Evolutionary conservation across 2,329 filamentous ascomycete species (phyloP).

Genomic region (Dendryphion nanum): DNA sequence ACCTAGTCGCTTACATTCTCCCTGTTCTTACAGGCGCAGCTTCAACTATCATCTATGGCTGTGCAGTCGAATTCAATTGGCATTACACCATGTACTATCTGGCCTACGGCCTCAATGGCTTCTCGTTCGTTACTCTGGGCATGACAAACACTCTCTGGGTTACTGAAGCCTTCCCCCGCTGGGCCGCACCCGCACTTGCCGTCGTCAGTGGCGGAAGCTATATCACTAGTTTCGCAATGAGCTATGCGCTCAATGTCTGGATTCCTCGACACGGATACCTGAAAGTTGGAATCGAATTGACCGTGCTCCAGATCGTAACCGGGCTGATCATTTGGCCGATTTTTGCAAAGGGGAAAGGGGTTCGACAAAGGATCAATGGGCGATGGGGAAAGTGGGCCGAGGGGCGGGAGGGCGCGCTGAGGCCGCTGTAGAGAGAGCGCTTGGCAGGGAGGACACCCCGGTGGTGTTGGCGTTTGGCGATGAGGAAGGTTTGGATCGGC

Average conservation of each 20-base stretch:
- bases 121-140: conserved; percentile 22
- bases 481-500: no score
- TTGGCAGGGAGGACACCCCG: no score
- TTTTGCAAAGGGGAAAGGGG: no score
- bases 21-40: conserved; percentile 22
- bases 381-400: no score
- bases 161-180: conserved; percentile 31
- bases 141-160: conserved; percentile 30
- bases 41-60: conserved; percentile 24
- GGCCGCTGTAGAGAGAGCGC: no score
- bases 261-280: conserved; percentile 22
- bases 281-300: conserved; percentile 33
- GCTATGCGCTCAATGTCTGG: conserved; percentile 24
- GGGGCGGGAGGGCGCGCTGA: no score
- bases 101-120: conserved; percentile 28
- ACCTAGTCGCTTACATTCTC: conserved; percentile 25
- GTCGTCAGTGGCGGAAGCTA: conserved; percentile 24
- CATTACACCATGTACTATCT: conserved; percentile 18
- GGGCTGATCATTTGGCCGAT: conserved; percentile 25
- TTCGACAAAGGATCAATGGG: no score
- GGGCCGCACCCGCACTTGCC: conserved; percentile 29
- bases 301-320: conserved; percentile 32
- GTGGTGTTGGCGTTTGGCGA: no score
- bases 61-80: conserved; percentile 17
- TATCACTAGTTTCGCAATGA: conserved; percentile 21